Conservation (phyloP, 2,329 filamentous ascomycete species). For the Podosphaera leucotricha region DNA sequence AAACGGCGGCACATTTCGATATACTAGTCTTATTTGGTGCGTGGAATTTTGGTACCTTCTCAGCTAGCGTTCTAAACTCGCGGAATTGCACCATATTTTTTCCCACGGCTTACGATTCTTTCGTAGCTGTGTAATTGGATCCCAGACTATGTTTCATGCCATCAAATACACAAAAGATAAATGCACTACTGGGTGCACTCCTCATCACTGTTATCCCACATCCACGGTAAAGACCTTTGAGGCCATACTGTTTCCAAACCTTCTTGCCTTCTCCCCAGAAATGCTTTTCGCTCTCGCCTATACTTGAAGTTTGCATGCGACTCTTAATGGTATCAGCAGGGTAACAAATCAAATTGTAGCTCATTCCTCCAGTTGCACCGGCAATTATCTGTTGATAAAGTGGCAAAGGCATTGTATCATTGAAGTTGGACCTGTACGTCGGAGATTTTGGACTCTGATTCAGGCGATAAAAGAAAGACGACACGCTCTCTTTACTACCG, state of each 20-base stretch:
- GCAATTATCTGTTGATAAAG: constrained; percentile 73
- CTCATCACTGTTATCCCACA: constrained; percentile 82
- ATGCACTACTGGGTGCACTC: constrained; percentile 83
- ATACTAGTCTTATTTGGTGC: too few relatives aligned
- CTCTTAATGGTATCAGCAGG: constrained; percentile 96
- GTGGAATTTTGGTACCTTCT: too few relatives aligned
- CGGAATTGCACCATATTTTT: too few relatives aligned
- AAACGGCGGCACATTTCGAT: too few relatives aligned
- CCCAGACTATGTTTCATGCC: constrained; percentile 46
- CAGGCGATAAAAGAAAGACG: constrained; percentile 19
- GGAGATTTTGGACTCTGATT: constrained; percentile 18
- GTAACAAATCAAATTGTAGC: constrained; percentile 94
- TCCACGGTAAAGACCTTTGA: constrained; percentile 73
- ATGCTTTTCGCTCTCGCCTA: constrained; percentile 26
- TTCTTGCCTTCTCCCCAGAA: constrained; percentile 50
- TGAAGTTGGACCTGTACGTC: constrained; percentile 1
- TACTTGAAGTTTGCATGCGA: constrained; percentile 62
- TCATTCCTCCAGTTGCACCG: constrained; percentile 70
- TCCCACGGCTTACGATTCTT: too few relatives aligned
- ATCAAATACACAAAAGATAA: constrained; percentile 94
- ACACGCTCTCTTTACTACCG: constrained; percentile 63
- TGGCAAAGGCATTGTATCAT: constrained; percentile 32
- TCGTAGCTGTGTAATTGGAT: neutral
- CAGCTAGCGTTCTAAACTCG: too few relatives aligned
- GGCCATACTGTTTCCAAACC: constrained; percentile 61